Base-by-base conservation (phyloP, 2,329 filamentous ascomycete species). In the Pseudodiploospora longispora region DNA sequence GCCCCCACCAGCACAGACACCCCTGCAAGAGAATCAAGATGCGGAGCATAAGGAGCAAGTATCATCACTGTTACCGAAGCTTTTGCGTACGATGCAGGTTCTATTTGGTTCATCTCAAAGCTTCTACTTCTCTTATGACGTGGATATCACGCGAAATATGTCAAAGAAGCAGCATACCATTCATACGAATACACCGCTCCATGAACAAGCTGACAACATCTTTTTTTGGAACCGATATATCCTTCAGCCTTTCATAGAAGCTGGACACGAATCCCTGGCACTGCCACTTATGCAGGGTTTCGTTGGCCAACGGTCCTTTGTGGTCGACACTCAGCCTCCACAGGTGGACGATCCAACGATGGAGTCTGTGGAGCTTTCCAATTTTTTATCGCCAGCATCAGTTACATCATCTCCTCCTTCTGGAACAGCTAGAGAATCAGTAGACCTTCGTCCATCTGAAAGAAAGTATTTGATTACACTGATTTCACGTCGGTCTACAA, bases 71-170 rank as follows among this genome's bases (percentile, higher is more conserved):
- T 70, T 95, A 8, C 91, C 91, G 1, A 95, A 95, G 58, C 72
- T 97, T 34, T 64, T 98, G 36, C 78, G 85, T 35, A 94, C 87
- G 30, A 83, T 88, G 2, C 87, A 87, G 57, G 78, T 97, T 44
- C 78, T 95, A 48, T 91, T 96, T 58, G 82, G 85, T 1, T 76
- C 82, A 4, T 89, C 85, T 0, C 76, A 77, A 50, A 96, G 87
- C 61, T 97, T 96, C 63, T 97, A 85, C 69, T 98, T 91, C 62
- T 90, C 90, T 1, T 96, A 98, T 61, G 93, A 98, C 52, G 77
- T 91, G 59, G 90, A 98, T 60, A 78, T 98, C 41, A 97, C 93
- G 1, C 78, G 83, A 44, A 81, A 76, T 50, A 56, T 80, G 44
- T 64, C 66, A 3, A 70, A 62, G 38, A 49, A 54, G 30, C 43